phyloP scores from a whole-genome alignment of 78 protist genomes.

The Salpingoeca rosetta region DNA sequence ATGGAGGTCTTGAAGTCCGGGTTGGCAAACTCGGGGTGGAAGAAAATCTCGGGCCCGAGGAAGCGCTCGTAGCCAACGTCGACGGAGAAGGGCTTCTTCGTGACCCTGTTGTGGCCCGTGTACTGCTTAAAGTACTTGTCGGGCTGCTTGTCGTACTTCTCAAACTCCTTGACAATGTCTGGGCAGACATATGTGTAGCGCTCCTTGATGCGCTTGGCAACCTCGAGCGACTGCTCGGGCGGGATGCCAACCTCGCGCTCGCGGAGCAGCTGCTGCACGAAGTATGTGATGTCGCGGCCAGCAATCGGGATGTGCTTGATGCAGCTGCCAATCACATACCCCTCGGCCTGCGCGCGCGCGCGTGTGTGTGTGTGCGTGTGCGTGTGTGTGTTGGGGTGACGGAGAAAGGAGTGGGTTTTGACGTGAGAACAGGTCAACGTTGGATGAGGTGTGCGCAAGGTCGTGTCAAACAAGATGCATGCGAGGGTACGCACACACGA shows the following conservation, averaged over 20 bases:
- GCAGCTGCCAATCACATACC: slow-evolving; percentile 90
- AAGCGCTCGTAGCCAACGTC: slow-evolving; percentile 98
- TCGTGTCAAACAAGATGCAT: too few species aligned
- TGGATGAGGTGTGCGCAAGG: too few species aligned
- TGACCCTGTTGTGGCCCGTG: slow-evolving; percentile 32
- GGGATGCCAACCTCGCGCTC: slow-evolving; percentile 88
- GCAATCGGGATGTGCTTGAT: slow-evolving; percentile 97
- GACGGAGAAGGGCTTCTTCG: slow-evolving; percentile 50
- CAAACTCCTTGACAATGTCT: slow-evolving; percentile 87
- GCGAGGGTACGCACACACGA: too few species aligned
- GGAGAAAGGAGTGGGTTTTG: too few species aligned
- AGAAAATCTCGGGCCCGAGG: slow-evolving; percentile 99
- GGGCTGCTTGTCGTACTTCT: slow-evolving; percentile 86
- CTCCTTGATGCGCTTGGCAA: slow-evolving; percentile 86
- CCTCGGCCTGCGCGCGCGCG: slow-evolving; percentile 74
- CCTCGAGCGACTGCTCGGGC: slow-evolving; percentile 81
- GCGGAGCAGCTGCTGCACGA: slow-evolving; percentile 87
- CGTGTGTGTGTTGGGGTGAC: too few species aligned
- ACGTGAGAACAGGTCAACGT: too few species aligned
- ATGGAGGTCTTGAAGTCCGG: slow-evolving; percentile 82
- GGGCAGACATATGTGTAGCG: slow-evolving; percentile 84
- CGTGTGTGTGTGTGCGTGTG: too few species aligned
- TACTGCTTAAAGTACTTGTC: slow-evolving; percentile 56
- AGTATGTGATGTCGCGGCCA: slow-evolving; percentile 93
- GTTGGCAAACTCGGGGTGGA: slow-evolving; percentile 93